Evolutionary conservation across 2,329 filamentous ascomycete genomes (phyloP).

Genomic region (Aureobasidium sp.): DNA sequence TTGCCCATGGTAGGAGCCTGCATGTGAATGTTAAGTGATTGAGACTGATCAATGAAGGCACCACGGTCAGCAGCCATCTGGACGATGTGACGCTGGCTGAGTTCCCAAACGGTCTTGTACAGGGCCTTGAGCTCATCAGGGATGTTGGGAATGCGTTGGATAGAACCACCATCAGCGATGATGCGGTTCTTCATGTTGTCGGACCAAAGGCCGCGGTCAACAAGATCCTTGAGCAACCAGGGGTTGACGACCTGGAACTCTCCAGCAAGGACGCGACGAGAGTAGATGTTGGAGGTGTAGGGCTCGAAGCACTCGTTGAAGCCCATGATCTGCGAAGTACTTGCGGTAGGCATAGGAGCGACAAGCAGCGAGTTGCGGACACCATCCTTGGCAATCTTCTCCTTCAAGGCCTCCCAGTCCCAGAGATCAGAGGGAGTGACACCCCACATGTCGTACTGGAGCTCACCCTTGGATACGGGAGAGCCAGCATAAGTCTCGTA

Average conservation of each 20-base stretch:
- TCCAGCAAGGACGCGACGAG: constrained; percentile 90
- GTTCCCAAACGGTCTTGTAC: constrained; percentile 99
- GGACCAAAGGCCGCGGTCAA: constrained; percentile 96
- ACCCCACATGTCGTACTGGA: constrained; percentile 99
- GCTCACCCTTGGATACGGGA: constrained; percentile 86
- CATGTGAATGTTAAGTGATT: constrained; percentile 99
- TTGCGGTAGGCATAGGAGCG: constrained; percentile 96
- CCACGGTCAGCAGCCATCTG: constrained; percentile 98
- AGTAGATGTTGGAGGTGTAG: constrained; percentile 99
- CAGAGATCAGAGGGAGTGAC: constrained; percentile 89
- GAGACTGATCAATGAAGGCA: constrained; percentile 97
- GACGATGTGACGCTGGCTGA: constrained; percentile 88
- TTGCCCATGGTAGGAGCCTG: constrained; percentile 99
- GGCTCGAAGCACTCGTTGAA: constrained; percentile 99
- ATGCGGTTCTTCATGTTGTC: constrained; percentile 99
- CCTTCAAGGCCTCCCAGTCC: constrained; percentile 89
- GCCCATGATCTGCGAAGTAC: constrained; percentile 93
- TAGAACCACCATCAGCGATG: constrained; percentile 90
- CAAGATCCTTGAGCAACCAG: constrained; percentile 95
- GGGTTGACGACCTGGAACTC: constrained; percentile 99
- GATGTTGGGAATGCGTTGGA: constrained; percentile 96
- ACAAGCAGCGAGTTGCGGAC: constrained; percentile 92
- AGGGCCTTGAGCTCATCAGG: constrained; percentile 90
- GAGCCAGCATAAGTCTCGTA: constrained; percentile 91
- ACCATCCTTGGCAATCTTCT: constrained; percentile 84